Evolutionary conservation across 2,329 filamentous ascomycete genomes (phyloP), one percentile per base, ranked within the genome.

Genomic region (Alternaria atra): DNA sequence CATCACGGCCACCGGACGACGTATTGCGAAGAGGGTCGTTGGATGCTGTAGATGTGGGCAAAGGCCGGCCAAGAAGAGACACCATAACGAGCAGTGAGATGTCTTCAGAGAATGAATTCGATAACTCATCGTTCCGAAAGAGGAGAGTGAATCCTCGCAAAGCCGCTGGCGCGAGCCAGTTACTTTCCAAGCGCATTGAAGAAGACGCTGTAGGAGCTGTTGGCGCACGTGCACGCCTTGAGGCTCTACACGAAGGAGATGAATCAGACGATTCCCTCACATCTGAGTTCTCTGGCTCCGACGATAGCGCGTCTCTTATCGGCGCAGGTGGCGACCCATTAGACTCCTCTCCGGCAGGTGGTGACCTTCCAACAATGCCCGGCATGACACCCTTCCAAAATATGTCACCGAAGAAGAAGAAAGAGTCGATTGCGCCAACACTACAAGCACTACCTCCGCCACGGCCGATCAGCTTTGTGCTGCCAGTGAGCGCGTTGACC

Each of bases 21-120:
- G 37, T 57, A 25, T 40, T 61, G 35, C 62, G 59, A n/a, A 84
- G 90, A 67, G 90, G 90, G 10, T 94, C 91, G 0, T 86, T 93
- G 68, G 90, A 90, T 20, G 87, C 89, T 0, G 79, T 92, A 27
- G 90, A 92, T 68, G 87, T 86, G 1, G 86, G 90, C 59, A 91
- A 90, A 75, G 89, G 90, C 78, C 83, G 91, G 15, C 84, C 89
- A 2, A 83, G 91, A 34, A 83, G 91, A 65, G 91, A 93, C 74
- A 94, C 91, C 0, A 89, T 91, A 47, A 94, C 91, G 1, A 93
- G 91, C 78, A 93, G 91, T 71, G 91, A 94, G 68, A 87, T 94
- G 69, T 94, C 91, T 0, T 94, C 91, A 0, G 91, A 94, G 64
- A 93, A 92, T 69, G 91, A 94, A 70, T 85, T 91, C 46, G 91